Evolutionary conservation across 1,284 basidiomycete species (phyloP), one percentile per base, ranked within the genome.

Genomic region (Pseudozyma sp.): DNA sequence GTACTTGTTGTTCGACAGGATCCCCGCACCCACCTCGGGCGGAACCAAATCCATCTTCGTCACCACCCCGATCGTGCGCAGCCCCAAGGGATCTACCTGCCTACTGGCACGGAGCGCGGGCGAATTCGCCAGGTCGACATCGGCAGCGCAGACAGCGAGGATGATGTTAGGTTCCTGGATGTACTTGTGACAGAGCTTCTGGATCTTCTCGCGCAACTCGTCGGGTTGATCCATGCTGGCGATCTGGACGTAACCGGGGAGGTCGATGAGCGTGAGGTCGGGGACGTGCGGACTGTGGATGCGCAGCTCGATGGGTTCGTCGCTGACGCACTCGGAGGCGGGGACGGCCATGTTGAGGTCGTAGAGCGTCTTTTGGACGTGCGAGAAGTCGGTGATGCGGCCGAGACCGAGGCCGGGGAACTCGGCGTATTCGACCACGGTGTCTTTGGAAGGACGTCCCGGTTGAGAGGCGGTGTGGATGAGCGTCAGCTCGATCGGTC

Each of bases 1-100:
- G 83, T 99, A 99, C 62, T 94, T 89, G 85, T 97, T 95, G 10
- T 94, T 94, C 24, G 90, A 87, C 5, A 99, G 87, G 67, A 99
- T 94, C 19, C 85, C 80, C 0, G 91, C 92, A 5, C 95, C 97
- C 59, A 91, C 88, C 62, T 93, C 91, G 0, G 95, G 90, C 33
- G 91, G 88, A 14, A 99, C 94, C 19, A 99, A 87, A 83, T 99
- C 96, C 94, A 99, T 97, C 88, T 99, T 99, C 45, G 97, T 99
- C 47, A 99, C 89, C 7, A 99, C 97, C 34, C 97, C 96, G 77
- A 99, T 96, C 0, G 97, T 99, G 33, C 96, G 90, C 64, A 94
- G 87, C 7, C 97, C 96, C 7, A 98, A 87, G 2, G 96, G 96
- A 83, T 99, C 96, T 4, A 99, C 93, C 71, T 93, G 92, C 47